phyloP scores from a whole-genome alignment of 2,329 filamentous ascomycete genomes.

The Fonsecaea multimorphosa region DNA sequence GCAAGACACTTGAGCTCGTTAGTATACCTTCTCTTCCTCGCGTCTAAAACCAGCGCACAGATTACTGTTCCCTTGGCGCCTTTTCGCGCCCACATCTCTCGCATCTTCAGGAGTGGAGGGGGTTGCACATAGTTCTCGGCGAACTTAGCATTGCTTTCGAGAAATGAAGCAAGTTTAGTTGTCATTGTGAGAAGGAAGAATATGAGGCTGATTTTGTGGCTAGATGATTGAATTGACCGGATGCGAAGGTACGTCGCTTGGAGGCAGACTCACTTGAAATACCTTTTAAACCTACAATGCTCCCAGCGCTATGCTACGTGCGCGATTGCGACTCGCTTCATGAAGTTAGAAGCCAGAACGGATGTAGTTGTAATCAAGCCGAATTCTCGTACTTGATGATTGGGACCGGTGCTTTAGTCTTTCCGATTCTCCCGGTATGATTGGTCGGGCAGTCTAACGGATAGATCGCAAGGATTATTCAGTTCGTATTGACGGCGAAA shows the following conservation, averaged over 20 bases:
- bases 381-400: not conserved
- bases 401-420: not conserved
- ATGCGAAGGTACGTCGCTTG: not conserved
- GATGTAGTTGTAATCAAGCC: not conserved
- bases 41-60: not conserved
- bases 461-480: not conserved
- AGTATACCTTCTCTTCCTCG: not conserved
- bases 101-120: slow-evolving; percentile 7
- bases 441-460: not conserved
- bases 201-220: not conserved
- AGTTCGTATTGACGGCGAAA: not conserved
- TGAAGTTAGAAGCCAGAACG: not conserved
- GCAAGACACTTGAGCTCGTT: slow-evolving; percentile 1
- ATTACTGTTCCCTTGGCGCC: not conserved
- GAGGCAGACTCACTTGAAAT: not conserved
- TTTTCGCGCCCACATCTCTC: not conserved
- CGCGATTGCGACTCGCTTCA: not conserved
- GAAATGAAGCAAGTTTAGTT: not conserved
- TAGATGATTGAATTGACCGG: not conserved
- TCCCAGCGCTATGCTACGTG: not conserved
- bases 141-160: slow-evolving; percentile 9
- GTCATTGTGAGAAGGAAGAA: slow-evolving; percentile 2
- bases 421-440: not conserved
- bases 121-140: not conserved
- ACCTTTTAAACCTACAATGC: not conserved